Percentiles rank a stretch among this genome's conserved stretches.
Conservation (phyloP, 352 stramenopile species). For the Thalassiosira mediterranea region DNA sequence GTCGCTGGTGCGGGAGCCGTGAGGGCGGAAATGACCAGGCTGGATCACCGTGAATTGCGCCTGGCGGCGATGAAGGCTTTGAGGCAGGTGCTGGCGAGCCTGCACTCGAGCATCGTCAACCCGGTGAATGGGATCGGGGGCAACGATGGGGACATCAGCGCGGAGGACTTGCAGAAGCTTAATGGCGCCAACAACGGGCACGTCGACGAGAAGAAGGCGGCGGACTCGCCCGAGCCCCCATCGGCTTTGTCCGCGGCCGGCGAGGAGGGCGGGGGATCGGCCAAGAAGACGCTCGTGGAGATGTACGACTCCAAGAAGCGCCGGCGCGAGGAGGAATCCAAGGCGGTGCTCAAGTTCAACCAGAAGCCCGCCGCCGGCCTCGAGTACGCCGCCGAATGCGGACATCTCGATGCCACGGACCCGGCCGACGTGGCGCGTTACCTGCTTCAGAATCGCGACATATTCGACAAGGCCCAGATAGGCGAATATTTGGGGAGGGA, state of each 20-base stretch:
- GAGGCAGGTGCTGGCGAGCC: constrained; percentile 76
- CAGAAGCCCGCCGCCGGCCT: constrained; percentile 89
- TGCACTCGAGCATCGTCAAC: constrained; percentile 80
- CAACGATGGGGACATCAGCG: constrained; percentile 31
- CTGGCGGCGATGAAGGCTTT: constrained; percentile 80
- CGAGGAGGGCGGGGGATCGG: background rate
- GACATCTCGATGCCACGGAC: constrained; percentile 90
- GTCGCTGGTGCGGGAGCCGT: constrained; percentile 55
- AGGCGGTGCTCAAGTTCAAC: constrained; percentile 98
- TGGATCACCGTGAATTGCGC: constrained; percentile 70
- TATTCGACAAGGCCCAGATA: constrained; percentile 96
- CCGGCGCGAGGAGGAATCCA: constrained; percentile 93
- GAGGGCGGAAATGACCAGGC: constrained; percentile 65
- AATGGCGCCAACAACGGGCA: constrained; percentile 14
- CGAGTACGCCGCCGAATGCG: constrained; percentile 89
- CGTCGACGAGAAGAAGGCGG: constrained; percentile 1
- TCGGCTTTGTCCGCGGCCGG: background rate
- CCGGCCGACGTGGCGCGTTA: constrained; percentile 93
- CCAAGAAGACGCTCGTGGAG: constrained; percentile 85
- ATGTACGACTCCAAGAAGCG: constrained; percentile 98
- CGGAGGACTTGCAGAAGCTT: constrained; percentile 36
- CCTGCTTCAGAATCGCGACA: constrained; percentile 90
- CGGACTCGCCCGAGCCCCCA: background rate
- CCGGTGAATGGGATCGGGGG: constrained; percentile 43
- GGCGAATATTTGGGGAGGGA: constrained; percentile 98